Evolutionary conservation across 768 basidiomycete species (phyloP).

Genomic region (Cubamyces sp.): DNA sequence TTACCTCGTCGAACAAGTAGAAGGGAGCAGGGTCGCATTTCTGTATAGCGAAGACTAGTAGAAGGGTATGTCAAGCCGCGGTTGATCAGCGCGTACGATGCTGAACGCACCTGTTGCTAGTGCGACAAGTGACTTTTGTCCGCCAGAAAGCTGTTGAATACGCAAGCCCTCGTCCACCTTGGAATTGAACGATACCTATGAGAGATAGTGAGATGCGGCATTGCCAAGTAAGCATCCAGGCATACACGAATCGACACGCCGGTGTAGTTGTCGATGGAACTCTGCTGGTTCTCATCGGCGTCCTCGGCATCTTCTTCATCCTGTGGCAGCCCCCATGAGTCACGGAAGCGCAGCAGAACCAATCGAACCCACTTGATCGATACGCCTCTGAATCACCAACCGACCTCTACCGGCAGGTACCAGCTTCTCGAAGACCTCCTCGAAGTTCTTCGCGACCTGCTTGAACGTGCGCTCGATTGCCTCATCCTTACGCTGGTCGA

Average conservation of each 20-base stretch:
- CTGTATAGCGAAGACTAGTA: conserved; percentile 92
- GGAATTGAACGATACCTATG: conserved; percentile 96
- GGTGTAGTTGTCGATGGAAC: conserved; percentile 89
- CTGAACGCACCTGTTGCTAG: conserved; percentile 76
- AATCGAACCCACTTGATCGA: conserved; percentile 67
- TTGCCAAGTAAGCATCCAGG: not conserved
- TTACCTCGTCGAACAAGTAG: conserved; percentile 96
- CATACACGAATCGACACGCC: conserved; percentile 92
- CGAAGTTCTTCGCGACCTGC: conserved; percentile 96
- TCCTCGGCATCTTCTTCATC: conserved; percentile 80
- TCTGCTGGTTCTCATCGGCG: conserved; percentile 71
- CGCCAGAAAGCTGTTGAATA: conserved; percentile 96
- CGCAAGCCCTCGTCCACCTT: conserved; percentile 96
- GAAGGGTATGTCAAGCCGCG: not conserved
- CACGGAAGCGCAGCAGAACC: not conserved
- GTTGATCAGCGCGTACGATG: not conserved
- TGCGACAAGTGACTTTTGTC: conserved; percentile 96
- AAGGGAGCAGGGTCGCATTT: conserved; percentile 99
- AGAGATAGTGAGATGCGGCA: conserved; percentile 6
- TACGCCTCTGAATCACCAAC: conserved; percentile 88
- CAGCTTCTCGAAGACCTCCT: conserved; percentile 94
- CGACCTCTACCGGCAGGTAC: conserved; percentile 93
- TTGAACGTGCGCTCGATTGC: conserved; percentile 99
- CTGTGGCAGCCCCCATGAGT: conserved; percentile 35
- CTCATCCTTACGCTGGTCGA: conserved; percentile 97